Evolutionary conservation across 169 alveolate species (phyloP), one percentile per base, ranked within the genome.

Genomic region (Plasmodium fragile): DNA sequence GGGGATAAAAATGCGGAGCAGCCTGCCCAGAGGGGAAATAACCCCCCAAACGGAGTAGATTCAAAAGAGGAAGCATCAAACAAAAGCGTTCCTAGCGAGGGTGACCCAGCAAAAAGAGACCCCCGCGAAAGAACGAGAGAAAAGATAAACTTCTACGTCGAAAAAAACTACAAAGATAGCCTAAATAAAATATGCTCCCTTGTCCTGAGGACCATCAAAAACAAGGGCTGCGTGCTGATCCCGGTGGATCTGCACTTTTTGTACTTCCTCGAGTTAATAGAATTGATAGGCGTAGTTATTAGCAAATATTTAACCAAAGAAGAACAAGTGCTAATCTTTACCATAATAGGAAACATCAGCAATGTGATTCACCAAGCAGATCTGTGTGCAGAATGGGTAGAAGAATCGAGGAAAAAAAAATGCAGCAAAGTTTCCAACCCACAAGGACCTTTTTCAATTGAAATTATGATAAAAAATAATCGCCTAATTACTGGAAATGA

Each of bases 341-440:
- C 83, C 36, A 43, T 79, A 5, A 30, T 89, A 52, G 53, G 91
- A 18, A 89, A 89, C 18, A 69, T 89, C 25, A 53, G 41, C 28
- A 70, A 89, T 89, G 90, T 80, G 22, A 89, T 89, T 41, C 82
- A 89, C 52, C 90, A 89, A 79, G 89, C 90, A 30, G 79, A 89
- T 55, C 52, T 80, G 22, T 45, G 91, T 79, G 94, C 94, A 22
- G 94, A 89, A 79, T 89, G 94, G 94, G 94, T 89, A 1, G 94
- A 89, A 59, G 94, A 89, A 79, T 79, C 94, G 36, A 78, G 90
- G 8, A 89, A 89, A 72, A 80, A 89, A 78, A 89, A 89, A 52
- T 89, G 94, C 34, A 79, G 94, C 41, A 78, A 80, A 89, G 41
- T 69, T 7, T 69, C 41, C 10, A 79, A 79, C 16, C 94, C 94